Evolutionary conservation across 2,329 filamentous ascomycete species (phyloP), one percentile per base, ranked within the genome.

Genomic region (Epichloe sp.): DNA sequence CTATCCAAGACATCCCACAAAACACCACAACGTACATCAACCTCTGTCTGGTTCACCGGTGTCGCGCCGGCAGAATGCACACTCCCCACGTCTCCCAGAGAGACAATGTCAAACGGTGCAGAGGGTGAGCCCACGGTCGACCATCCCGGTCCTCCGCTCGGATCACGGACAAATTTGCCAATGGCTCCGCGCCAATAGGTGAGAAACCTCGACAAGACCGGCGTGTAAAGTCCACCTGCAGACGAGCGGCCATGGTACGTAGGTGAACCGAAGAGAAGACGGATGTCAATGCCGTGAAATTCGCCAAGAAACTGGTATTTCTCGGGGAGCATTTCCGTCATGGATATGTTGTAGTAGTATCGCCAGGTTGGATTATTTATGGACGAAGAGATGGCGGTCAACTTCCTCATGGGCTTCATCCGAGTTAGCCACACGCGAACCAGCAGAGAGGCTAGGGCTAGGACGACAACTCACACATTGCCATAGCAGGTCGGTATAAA

Each of bases 401-500:
- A 51, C 2, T 58, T 59, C 2, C 46, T 53, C 12, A 63, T 58
- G 4, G 62, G 62, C 60, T 63, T 35, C 43, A 44, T 44, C 23
- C 26, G 12, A 17, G 53, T 59, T 34, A 57, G 48, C 26, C 19
- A 11, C 19, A 15, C 6, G 17, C 23, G 11, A 7, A 31, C 19
- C 8, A 17, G 17, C 1, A 5, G 36, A 17, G 8, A 12, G 23
- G 8, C 17, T 6, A 42, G 34, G 21, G 1, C 3, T n/a, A 19
- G 10, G n/a, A 17, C 15, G 3, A 51, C 14, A 4, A 58, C 59
- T 55, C 58, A 61, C 61, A 49, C 59, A 62, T 47, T 60, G 56
- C 55, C 54, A 60, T 11, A 59, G 11, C n/a, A 55, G 60, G 26
- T 63, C 62, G 2, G 60, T 63, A 7, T 58, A 58, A 4, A 63